Evolutionary conservation across 1,139 yeast genomes (phyloP).

Genomic region (Taphrina sp.): DNA sequence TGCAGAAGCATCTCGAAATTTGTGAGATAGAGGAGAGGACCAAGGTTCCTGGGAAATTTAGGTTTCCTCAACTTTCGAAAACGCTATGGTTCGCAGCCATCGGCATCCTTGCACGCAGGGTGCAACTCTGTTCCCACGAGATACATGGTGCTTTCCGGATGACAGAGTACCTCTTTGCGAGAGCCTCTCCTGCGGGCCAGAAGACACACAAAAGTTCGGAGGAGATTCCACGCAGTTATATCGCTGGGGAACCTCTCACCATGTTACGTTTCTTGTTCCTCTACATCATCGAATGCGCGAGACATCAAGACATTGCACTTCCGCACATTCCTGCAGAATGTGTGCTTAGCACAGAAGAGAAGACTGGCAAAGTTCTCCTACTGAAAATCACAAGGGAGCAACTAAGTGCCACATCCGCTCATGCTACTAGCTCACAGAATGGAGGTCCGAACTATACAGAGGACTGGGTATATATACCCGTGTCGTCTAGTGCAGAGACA

Average conservation of each 20-base stretch:
- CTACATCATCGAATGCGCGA: background rate
- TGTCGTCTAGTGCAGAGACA: no score
- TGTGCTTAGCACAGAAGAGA: background rate
- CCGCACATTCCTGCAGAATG: background rate
- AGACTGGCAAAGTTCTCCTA: background rate
- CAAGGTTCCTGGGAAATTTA: constrained; percentile 69
- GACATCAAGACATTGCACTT: background rate
- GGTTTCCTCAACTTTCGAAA: constrained; percentile 72
- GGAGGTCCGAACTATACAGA: no score
- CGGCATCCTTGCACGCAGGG: constrained; percentile 6
- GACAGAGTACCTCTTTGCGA: background rate
- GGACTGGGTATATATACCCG: no score
- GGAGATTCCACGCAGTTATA: background rate
- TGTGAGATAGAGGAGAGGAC: constrained; percentile 64
- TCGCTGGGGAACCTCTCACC: constrained; percentile 3
- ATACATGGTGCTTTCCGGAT: constrained; percentile 1
- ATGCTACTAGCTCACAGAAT: no score
- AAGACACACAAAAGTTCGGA: constrained; percentile 1
- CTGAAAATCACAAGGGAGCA: no score
- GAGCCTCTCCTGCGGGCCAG: background rate
- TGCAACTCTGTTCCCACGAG: background rate
- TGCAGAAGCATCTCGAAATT: constrained; percentile 61
- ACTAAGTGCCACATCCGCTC: no score
- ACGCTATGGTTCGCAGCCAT: constrained; percentile 62
- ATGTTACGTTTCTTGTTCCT: background rate